Conservation (phyloP, 176 grass and related monocot genomes). For the Panicum miliaceum region DNA sequence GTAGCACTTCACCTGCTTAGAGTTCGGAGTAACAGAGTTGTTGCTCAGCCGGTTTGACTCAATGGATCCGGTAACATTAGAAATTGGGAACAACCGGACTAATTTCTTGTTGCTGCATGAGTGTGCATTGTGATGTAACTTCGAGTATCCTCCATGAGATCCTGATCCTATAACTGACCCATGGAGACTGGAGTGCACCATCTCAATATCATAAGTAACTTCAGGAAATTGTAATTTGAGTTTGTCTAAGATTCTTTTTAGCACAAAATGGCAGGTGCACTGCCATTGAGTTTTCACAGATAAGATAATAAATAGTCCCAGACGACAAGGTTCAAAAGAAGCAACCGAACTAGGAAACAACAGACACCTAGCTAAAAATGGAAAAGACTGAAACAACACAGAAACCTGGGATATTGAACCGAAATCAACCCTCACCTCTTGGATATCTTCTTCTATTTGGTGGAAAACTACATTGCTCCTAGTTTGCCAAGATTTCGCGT, state of each 20-base stretch:
- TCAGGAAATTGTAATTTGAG: background rate
- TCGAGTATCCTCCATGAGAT: background rate
- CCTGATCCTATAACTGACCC: background rate
- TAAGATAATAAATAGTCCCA: background rate
- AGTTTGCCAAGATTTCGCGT: background rate
- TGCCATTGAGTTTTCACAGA: background rate
- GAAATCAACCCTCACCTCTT: background rate
- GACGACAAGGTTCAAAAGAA: background rate
- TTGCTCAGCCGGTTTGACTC: background rate
- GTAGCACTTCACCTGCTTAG: background rate
- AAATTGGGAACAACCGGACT: background rate
- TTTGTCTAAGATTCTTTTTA: background rate
- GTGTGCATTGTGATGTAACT: background rate
- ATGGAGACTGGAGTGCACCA: background rate
- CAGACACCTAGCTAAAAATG: background rate
- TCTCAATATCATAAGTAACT: background rate
- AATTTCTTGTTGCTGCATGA: background rate
- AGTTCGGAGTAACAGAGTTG: background rate
- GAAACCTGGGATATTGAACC: slow-evolving; percentile 8
- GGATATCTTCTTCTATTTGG: background rate
- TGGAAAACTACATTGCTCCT: background rate
- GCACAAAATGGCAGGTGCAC: background rate
- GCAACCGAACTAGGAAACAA: background rate
- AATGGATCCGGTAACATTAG: background rate
- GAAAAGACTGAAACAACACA: background rate